Evolutionary conservation across 2,329 filamentous ascomycete genomes (phyloP).

Genomic region (Penicillium frequentans): DNA sequence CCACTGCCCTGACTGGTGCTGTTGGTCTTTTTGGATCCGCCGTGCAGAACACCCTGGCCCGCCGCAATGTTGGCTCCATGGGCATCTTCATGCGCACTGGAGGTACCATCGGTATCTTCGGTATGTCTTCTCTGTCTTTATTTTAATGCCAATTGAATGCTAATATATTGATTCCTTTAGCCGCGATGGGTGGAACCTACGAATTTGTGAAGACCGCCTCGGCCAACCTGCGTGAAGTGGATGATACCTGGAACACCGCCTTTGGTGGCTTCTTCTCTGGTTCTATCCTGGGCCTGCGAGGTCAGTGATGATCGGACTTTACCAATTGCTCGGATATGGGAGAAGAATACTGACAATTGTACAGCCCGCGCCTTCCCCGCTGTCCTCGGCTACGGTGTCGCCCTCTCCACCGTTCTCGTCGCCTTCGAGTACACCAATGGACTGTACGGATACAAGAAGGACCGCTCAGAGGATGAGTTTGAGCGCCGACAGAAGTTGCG

Average conservation of each 20-base stretch:
- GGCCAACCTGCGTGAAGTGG: constrained; percentile 81
- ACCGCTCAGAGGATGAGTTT: constrained; percentile 68
- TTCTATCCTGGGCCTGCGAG: constrained; percentile 67
- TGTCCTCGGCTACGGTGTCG: constrained; percentile 66
- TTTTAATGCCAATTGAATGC: constrained; percentile 1
- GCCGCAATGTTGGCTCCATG: constrained; percentile 76
- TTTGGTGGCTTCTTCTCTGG: constrained; percentile 77
- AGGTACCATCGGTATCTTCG: constrained; percentile 67
- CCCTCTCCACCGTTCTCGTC: constrained; percentile 59
- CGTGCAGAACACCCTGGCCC: constrained; percentile 82
- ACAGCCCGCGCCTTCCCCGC: constrained; percentile 66
- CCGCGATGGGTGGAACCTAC: constrained; percentile 72
- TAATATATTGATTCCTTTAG: constrained; percentile 44
- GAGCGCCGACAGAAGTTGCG: constrained; percentile 73
- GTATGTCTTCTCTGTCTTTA: constrained; percentile 47
- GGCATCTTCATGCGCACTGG: constrained; percentile 80
- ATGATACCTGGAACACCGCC: constrained; percentile 73
- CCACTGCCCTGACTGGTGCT: constrained; percentile 63
- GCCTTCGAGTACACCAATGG: constrained; percentile 69
- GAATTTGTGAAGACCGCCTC: constrained; percentile 73
- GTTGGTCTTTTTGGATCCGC: constrained; percentile 72
- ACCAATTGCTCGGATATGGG: not conserved
- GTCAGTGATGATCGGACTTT: constrained; percentile 49
- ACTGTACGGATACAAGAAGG: constrained; percentile 56
- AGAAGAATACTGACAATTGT: not conserved